phyloP scores from a whole-genome alignment of 495 filamentous ascomycete species.

The Xylaria castorea region DNA sequence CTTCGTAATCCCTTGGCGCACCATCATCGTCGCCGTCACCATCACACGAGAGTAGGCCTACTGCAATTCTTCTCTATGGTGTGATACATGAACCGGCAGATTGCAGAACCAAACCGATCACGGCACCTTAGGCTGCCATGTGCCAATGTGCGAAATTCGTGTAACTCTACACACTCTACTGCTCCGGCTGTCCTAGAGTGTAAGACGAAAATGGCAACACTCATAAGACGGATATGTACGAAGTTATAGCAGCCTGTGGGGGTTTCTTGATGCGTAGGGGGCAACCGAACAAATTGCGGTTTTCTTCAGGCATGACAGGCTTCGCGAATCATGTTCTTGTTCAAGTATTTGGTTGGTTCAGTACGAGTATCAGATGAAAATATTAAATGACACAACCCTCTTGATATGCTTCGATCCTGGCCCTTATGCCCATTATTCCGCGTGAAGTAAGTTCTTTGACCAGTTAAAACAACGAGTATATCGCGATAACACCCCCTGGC shows the following conservation, averaged over 20 bases:
- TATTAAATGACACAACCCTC: background rate
- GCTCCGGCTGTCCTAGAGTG: background rate
- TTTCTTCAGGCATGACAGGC: background rate
- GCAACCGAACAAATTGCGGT: background rate
- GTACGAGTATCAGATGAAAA: background rate
- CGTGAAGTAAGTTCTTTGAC: background rate
- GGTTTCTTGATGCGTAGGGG: background rate
- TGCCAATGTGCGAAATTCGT: background rate
- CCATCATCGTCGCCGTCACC: background rate
- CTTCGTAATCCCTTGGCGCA: background rate
- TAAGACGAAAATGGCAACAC: background rate
- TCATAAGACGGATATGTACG: background rate
- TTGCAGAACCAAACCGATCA: background rate
- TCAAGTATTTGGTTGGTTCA: background rate
- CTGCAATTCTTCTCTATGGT: background rate
- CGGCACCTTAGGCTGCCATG: background rate
- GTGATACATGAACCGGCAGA: background rate
- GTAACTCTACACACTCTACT: background rate
- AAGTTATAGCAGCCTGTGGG: background rate
- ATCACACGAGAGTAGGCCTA: background rate
- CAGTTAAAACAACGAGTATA: background rate
- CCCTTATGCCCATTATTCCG: background rate
- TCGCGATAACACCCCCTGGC: background rate
- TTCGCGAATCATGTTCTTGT: background rate
- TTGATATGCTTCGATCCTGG: background rate